phyloP scores from a whole-genome alignment of 192 early-diverging fungal genomes.

The Backusella sp. region DNA sequence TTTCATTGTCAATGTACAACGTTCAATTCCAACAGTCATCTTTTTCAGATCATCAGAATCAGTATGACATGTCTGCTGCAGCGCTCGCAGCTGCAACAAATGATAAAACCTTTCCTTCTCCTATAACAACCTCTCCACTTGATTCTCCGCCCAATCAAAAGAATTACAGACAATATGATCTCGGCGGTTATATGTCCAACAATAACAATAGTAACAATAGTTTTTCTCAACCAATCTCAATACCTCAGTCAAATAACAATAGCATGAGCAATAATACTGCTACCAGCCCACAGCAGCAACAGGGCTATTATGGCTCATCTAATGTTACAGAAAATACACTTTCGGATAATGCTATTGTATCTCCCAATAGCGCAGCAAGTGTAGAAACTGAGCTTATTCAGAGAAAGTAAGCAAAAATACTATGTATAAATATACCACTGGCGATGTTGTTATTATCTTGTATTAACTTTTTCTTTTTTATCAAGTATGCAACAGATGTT shows the following conservation, averaged over 20 bases:
- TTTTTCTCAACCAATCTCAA: conserved; percentile 4
- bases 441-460: background rate
- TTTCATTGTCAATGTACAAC: conserved; percentile 6
- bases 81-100: background rate
- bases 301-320: background rate
- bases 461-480: background rate
- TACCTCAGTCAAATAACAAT: conserved; percentile 12
- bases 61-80: conserved; percentile 6
- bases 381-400: conserved; percentile 21
- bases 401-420: conserved; percentile 22
- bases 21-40: conserved; percentile 15
- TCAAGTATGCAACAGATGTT: conserved; percentile 36
- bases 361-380: conserved; percentile 21
- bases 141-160: conserved; percentile 27
- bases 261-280: background rate
- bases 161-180: conserved; percentile 1
- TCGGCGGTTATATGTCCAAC: background rate
- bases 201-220: conserved; percentile 12
- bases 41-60: conserved; percentile 8
- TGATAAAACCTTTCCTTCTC: conserved; percentile 22
- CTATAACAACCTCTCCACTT: conserved; percentile 23
- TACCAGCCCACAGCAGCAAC: background rate
- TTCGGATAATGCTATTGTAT: conserved; percentile 14
- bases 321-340: conserved; percentile 3
- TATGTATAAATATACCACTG: background rate